Conservation (phyloP, 805 yeast genomes). For the Jamesozyma piceae region DNA sequence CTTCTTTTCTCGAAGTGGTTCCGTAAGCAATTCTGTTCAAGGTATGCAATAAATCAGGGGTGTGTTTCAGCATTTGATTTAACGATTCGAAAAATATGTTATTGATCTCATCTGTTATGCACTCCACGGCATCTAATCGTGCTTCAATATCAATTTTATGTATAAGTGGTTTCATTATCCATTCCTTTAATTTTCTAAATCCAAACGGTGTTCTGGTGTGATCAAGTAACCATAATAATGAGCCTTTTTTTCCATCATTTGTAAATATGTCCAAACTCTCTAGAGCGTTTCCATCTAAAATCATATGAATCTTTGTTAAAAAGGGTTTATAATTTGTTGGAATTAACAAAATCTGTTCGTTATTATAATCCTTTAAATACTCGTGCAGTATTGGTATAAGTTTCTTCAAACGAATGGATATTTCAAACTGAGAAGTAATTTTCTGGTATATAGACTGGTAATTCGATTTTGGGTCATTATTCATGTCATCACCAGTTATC, state of each 20-base stretch:
- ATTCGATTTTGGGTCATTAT: not conserved
- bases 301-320: constrained; percentile 33
- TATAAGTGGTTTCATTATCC: constrained; percentile 70
- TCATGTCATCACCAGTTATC: not conserved
- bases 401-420: constrained; percentile 15
- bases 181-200: constrained; percentile 48
- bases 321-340: constrained; percentile 46
- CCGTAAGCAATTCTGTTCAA: constrained; percentile 53
- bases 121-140: constrained; percentile 55
- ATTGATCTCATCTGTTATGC: constrained; percentile 33
- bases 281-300: constrained; percentile 57
- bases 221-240: constrained; percentile 70
- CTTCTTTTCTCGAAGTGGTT: constrained; percentile 49
- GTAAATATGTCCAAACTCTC: constrained; percentile 71
- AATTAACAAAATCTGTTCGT: constrained; percentile 48
- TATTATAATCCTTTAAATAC: constrained; percentile 55
- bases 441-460: not conserved
- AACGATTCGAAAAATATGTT: constrained; percentile 33
- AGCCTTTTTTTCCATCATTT: constrained; percentile 48
- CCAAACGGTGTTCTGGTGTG: constrained; percentile 79
- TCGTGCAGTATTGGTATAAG: constrained; percentile 37
- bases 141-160: constrained; percentile 43
- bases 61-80: constrained; percentile 26
- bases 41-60: constrained; percentile 52
- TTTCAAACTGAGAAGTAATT: constrained; percentile 1